phyloP scores from a whole-genome alignment of 345 rosid species.

The Populus davidiana region DNA sequence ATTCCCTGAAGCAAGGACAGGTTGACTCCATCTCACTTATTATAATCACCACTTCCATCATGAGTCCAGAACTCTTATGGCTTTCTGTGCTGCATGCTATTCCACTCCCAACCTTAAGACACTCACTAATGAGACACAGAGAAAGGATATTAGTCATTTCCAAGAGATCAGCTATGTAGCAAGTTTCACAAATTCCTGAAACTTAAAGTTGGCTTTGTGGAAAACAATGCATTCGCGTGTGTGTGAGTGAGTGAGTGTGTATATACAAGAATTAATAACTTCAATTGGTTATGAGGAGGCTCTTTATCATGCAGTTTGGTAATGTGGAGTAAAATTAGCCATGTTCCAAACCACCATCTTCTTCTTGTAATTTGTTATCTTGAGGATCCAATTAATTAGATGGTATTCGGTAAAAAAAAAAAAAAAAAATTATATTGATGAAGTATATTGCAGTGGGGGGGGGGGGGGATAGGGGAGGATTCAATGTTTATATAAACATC shows the following conservation, averaged over 20 bases:
- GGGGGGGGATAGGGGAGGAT: not conserved
- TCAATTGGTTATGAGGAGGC: not conserved
- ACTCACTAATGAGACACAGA: slow-evolving; percentile 43
- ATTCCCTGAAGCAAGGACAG: slow-evolving; percentile 41
- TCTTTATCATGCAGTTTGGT: not conserved
- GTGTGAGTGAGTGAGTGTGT: too few relatives aligned
- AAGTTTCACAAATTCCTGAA: slow-evolving; percentile 5
- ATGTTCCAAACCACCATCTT: not conserved
- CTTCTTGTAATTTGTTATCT: not conserved
- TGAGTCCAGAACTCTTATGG: slow-evolving; percentile 44
- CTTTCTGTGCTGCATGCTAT: slow-evolving; percentile 42
- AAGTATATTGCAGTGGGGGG: not conserved
- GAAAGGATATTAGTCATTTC: slow-evolving; percentile 12
- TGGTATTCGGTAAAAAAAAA: not conserved
- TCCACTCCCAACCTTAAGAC: slow-evolving; percentile 74
- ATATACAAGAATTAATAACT: too few relatives aligned
- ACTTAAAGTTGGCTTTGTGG: not conserved
- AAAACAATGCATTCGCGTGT: too few relatives aligned
- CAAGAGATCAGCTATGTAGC: not conserved
- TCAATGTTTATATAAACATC: not conserved
- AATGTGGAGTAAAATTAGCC: not conserved
- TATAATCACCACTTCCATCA: slow-evolving; percentile 64
- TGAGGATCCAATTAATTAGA: not conserved
- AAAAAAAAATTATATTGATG: not conserved
- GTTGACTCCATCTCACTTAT: slow-evolving; percentile 51